A percentile compares a stretch with the other conserved stretches of the same genome.
phyloP scores from a whole-genome alignment of 2,329 filamentous ascomycete genomes.

The Verticillium klebahnii region DNA sequence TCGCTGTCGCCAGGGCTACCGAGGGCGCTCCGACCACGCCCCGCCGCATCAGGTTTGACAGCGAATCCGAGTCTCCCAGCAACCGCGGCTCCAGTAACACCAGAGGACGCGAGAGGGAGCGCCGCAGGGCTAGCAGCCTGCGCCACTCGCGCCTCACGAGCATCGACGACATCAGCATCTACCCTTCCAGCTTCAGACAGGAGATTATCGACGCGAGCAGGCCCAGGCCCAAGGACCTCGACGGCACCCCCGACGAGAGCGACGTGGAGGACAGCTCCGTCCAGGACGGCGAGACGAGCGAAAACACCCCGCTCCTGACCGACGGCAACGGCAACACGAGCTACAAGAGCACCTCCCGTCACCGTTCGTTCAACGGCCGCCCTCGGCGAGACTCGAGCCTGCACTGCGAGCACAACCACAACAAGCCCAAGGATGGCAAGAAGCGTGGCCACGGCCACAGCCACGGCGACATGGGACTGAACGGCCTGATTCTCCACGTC shows the following conservation, averaged over 20 bases:
- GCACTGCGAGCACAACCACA: constrained; percentile 69
- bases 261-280: constrained; percentile 44
- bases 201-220: constrained; percentile 85
- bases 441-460: constrained; percentile 67
- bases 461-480: constrained; percentile 93
- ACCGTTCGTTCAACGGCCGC: constrained; percentile 15
- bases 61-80: constrained; percentile 20
- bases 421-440: constrained; percentile 59
- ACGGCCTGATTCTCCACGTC: constrained; percentile 71
- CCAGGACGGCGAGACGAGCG: constrained; percentile 37
- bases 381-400: constrained; percentile 45
- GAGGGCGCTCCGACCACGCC: constrained; percentile 25
- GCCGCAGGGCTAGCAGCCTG: constrained; percentile 39
- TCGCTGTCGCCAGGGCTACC: constrained; percentile 43
- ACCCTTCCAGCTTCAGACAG: constrained; percentile 85
- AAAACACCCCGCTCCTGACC: constrained; percentile 45
- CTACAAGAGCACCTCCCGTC: background rate
- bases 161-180: constrained; percentile 73
- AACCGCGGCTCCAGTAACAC: constrained; percentile 24
- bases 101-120: constrained; percentile 34
- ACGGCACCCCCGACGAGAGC: constrained; percentile 49
- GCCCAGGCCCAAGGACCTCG: constrained; percentile 37
- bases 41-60: constrained; percentile 36
- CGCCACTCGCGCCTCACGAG: constrained; percentile 57
- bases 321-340: constrained; percentile 9